phyloP scores from a whole-genome alignment of 148 eudicot genomes.

The Arctostaphylos glauca region DNA sequence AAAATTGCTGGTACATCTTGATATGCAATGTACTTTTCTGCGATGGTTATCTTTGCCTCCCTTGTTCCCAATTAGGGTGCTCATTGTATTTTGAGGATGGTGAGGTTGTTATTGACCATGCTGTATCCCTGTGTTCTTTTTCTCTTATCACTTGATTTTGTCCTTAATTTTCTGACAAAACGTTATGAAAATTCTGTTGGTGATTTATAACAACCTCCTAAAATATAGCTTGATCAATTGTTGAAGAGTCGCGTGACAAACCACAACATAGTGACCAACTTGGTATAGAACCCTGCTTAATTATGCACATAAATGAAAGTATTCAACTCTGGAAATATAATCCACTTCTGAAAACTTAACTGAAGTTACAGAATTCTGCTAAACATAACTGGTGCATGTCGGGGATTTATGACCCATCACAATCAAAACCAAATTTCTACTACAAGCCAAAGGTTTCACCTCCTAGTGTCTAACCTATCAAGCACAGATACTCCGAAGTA shows the following conservation, averaged over 20 bases:
- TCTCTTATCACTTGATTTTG: background rate
- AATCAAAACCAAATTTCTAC: background rate
- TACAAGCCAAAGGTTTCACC: too few species aligned
- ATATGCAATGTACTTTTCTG: background rate
- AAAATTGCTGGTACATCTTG: background rate
- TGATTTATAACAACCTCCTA: background rate
- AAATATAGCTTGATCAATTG: background rate
- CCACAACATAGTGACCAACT: background rate
- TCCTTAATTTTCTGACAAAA: background rate
- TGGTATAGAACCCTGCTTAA: background rate
- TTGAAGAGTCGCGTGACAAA: background rate
- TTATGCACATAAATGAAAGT: background rate
- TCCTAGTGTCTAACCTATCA: too few species aligned
- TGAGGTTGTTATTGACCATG: background rate
- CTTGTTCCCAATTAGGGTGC: background rate
- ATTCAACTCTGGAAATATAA: background rate
- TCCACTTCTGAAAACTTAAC: background rate
- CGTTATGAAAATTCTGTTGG: background rate
- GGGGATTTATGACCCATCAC: background rate
- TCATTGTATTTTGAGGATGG: background rate
- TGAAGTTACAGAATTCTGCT: background rate
- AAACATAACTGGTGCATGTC: background rate
- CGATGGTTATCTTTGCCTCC: background rate
- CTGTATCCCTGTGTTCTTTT: background rate
- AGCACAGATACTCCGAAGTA: too few species aligned